Base-by-base conservation (phyloP, 2,329 filamentous ascomycete species). In the Beauveria scarabaeidicola region DNA sequence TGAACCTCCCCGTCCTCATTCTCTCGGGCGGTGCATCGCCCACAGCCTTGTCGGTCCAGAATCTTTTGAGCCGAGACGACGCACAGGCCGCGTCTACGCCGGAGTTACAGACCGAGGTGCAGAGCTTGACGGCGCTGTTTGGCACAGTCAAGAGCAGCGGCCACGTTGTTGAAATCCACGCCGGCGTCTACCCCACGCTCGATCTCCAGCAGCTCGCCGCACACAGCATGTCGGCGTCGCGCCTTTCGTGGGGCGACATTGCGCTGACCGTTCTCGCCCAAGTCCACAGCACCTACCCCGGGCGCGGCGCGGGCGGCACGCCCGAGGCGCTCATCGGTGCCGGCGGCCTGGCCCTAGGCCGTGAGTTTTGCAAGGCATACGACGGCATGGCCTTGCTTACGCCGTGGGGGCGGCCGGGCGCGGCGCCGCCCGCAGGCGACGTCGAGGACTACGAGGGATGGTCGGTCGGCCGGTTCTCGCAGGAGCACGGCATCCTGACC, bases 141-240 rank as follows among this genome's bases (percentile, higher is more conserved):
- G 41, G 15, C 3, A 59, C 64, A 3, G 64, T 77, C 61, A 74
- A 66, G 55, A 68, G 63, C 58, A 66, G 69, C 5, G 74, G 73
- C 40, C 75, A 80, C 53, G 71, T 68, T 1, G 77, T 91, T 27
- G 89, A 91, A 69, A 75, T 91, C 2, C 89, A 92, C 69, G 88
- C 89, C 0, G 89, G 88, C 32, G 87, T 90, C 2, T 93, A 92
- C 68, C 84, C 89, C 0, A 77, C 85, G 3, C 80, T 93, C 9
- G 90, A 94, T 70, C 77, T 92, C 66, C 90, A 94, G 70, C 90
- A 94, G 70, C 77, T 93, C 2, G 86, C 88, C 1, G 90, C 89
- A 0, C 83, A 87, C 66, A 85, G 88, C 4, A 68, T 77, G 47
- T 64, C 77, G 41, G 64, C 71, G 3, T 68, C 68, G 23, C 71